Evolutionary conservation across 2,329 filamentous ascomycete genomes (phyloP).

Genomic region (Pseudogymnoascus sp.): DNA sequence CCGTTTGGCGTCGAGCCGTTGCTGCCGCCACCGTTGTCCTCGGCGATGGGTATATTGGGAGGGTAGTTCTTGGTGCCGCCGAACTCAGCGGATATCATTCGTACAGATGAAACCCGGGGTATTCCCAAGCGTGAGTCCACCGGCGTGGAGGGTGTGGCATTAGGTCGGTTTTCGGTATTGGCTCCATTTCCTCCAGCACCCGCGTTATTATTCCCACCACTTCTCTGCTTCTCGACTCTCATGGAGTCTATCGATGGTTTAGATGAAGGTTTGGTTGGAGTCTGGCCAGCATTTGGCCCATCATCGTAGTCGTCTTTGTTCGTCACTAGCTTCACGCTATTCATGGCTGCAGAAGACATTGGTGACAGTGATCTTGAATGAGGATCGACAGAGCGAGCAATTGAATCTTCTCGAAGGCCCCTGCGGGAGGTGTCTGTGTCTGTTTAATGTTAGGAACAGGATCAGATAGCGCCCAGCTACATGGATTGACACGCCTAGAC

Average conservation of each 20-base stretch:
- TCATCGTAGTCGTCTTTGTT: conserved; percentile 5
- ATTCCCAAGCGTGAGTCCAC: not conserved
- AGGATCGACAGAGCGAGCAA: conserved; percentile 13
- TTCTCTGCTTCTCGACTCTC: not conserved
- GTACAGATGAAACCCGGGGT: conserved; percentile 13
- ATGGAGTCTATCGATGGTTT: not conserved
- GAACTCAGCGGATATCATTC: conserved; percentile 26
- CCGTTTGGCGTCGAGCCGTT: conserved; percentile 7
- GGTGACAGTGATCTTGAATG: conserved; percentile 21
- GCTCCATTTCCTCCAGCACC: not conserved
- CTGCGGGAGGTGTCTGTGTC: conserved; percentile 1
- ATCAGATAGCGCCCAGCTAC: not conserved
- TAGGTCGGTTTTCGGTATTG: not conserved
- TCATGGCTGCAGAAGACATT: conserved; percentile 23
- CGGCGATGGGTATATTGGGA: conserved; percentile 16
- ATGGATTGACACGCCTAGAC: conserved; percentile 1
- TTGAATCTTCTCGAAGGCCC: not conserved
- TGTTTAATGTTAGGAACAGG: not conserved
- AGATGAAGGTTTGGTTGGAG: not conserved
- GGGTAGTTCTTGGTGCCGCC: conserved; percentile 19
- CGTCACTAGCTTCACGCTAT: conserved; percentile 14
- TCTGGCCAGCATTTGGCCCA: not conserved
- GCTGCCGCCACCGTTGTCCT: conserved; percentile 10
- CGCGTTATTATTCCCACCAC: not conserved
- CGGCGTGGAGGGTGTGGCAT: not conserved